phyloP scores from a whole-genome alignment of 208 protist genomes.

The Leishmania guyanensis region DNA sequence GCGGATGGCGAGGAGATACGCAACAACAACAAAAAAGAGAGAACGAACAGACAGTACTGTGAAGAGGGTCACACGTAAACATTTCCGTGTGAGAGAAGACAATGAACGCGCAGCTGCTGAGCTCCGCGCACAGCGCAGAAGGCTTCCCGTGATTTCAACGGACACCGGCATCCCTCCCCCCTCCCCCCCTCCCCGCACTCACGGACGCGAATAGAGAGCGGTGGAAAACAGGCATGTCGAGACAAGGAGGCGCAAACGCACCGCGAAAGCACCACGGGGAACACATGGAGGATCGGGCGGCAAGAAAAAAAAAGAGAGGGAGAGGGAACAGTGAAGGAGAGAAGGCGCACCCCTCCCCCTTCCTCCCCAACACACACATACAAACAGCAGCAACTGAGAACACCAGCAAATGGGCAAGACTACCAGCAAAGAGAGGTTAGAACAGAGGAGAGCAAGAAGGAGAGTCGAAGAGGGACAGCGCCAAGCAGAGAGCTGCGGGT shows the following conservation, averaged over 20 bases:
- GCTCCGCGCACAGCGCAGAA: no score
- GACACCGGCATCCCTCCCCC: no score
- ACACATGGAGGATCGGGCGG: neutral
- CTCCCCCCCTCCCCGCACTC: no score
- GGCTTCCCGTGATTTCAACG: no score
- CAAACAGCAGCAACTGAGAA: neutral
- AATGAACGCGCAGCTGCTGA: no score
- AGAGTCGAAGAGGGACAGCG: neutral
- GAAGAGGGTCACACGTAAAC: neutral
- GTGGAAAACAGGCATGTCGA: neutral
- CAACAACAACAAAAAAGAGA: no score
- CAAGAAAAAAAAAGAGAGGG: no score
- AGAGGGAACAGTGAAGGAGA: neutral
- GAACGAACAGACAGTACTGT: neutral
- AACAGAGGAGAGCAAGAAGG: neutral
- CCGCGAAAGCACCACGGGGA: neutral
- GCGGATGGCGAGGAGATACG: no score
- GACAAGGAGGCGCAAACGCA: neutral
- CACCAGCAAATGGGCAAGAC: neutral
- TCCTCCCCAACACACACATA: neutral
- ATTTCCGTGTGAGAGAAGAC: no score
- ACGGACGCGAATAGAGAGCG: no score
- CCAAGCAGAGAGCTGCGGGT: no score
- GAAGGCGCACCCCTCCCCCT: neutral
- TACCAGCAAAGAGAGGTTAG: neutral